Conservation (phyloP, 2,329 filamentous ascomycete species). For the Teratosphaeriaceae sp. region DNA sequence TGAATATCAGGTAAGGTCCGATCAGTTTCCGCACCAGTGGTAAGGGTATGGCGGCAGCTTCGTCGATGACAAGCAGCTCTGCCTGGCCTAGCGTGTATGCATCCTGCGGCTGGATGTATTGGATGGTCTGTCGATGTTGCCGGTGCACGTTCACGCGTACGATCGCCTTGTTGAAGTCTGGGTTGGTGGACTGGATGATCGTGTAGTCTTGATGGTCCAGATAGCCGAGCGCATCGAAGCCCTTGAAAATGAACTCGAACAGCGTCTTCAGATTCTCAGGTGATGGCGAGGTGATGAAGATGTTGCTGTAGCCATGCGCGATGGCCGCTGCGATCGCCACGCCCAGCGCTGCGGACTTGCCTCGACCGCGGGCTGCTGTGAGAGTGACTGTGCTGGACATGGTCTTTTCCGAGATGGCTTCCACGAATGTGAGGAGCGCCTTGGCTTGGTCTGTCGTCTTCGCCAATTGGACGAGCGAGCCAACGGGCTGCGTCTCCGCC, state of each 20-base stretch:
- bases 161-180: constrained; percentile 98
- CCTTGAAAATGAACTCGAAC: constrained; percentile 98
- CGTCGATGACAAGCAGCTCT: constrained; percentile 91
- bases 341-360: constrained; percentile 93
- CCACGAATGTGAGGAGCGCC: constrained; percentile 91
- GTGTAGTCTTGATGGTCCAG: constrained; percentile 95
- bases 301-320: constrained; percentile 96
- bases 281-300: constrained; percentile 96
- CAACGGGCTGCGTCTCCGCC: constrained; percentile 77
- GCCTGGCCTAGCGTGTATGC: constrained; percentile 92
- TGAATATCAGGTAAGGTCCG: constrained; percentile 95
- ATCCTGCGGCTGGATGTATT: constrained; percentile 96
- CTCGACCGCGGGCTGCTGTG: constrained; percentile 87
- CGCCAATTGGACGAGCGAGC: constrained; percentile 74
- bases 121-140: constrained; percentile 93
- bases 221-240: constrained; percentile 90
- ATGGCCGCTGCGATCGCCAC: constrained; percentile 90
- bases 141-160: constrained; percentile 94
- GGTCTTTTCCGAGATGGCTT: constrained; percentile 94
- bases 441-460: constrained; percentile 94
- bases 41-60: constrained; percentile 91
- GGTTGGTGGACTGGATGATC: constrained; percentile 96
- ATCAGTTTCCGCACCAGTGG: constrained; percentile 90
- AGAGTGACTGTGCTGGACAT: constrained; percentile 87
- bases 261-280: constrained; percentile 98